Evolutionary conservation across 1,284 basidiomycete genomes (phyloP).

Genomic region (Trametes sp.): DNA sequence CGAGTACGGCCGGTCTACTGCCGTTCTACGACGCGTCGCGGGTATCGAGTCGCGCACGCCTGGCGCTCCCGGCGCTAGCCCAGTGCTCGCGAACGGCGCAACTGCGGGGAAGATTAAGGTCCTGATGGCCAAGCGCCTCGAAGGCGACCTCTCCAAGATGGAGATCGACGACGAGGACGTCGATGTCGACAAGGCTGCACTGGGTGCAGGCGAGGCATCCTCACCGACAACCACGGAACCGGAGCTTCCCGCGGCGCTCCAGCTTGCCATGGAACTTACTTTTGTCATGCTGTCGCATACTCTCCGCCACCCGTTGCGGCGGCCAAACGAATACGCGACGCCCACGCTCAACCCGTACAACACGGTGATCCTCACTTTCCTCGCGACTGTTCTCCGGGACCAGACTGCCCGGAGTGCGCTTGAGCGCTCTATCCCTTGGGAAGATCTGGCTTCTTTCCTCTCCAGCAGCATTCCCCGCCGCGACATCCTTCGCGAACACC

Average conservation of each 20-base stretch:
- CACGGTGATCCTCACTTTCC: constrained; percentile 86
- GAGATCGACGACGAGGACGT: constrained; percentile 75
- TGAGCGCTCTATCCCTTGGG: constrained; percentile 88
- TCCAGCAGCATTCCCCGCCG: constrained; percentile 63
- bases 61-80: constrained; percentile 40
- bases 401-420: constrained; percentile 65
- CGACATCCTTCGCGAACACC: constrained; percentile 48
- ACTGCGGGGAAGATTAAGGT: constrained; percentile 45
- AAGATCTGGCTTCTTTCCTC: constrained; percentile 73
- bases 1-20: constrained; percentile 86
- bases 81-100: constrained; percentile 29
- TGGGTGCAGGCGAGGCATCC: constrained; percentile 16
- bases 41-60: constrained; percentile 40
- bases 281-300: constrained; percentile 82
- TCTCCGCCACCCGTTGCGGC: constrained; percentile 71
- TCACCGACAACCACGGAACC: constrained; percentile 30
- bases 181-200: constrained; percentile 49
- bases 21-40: constrained; percentile 71
- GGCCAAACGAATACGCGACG: constrained; percentile 60
- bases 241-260: constrained; percentile 70
- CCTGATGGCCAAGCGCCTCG: constrained; percentile 44
- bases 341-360: constrained; percentile 87
- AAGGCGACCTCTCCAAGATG: constrained; percentile 66
- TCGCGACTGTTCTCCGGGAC: constrained; percentile 79
- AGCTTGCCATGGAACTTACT: constrained; percentile 78